Evolutionary conservation across 2,329 filamentous ascomycete species (phyloP), one percentile per base, ranked within the genome.

Genomic region (Zarea fungicola): DNA sequence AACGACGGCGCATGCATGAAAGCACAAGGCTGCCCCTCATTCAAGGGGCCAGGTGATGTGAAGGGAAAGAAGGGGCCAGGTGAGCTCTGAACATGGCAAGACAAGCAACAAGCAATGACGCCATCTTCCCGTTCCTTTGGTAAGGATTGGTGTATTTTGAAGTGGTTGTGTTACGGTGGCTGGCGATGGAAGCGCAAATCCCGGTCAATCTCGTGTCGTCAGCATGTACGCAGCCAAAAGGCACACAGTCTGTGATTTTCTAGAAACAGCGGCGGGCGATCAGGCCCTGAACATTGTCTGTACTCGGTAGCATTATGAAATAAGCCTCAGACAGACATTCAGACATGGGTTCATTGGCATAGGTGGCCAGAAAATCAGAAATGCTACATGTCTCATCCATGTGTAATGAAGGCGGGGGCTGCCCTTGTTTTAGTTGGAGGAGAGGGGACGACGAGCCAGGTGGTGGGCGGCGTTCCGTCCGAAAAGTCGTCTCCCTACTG

Each of bases 261-360:
- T 9, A 9, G 19, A 19, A 45, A 25, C 42, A 11, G n/a, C n/a
- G n/a, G n/a, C n/a, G n/a, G n/a, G n/a, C n/a, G n/a, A n/a, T n/a
- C n/a, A n/a, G n/a, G n/a, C n/a, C n/a, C n/a, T n/a, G n/a, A n/a
- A n/a, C n/a, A n/a, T n/a, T 34, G 41, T 16, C 22, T 13, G 23
- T 42, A 14, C 6, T 34, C 16, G 42, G 42, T 29, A 44, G 22
- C 5, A 48, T 36, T 31, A 40, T 26, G 35, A 28, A 41, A 47
- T 47, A 48, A 41, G 44, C 44, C 28, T 41, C 44, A 41, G 44
- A 48, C 36, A 48, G 31, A 19, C 37, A 40, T 39, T 47, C 35
- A 10, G 13, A 19, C 35, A 23, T 23, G 43, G 43, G 43, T 48
- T 48, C 19, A 36, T 18, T n/a, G 35, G 35, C 34, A 37, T 34